These are phyloP conservation scores for Maudiozyma saulgeensis DNA, from an alignment of 805 yeast species.

Conservation along the genomic window DNA sequence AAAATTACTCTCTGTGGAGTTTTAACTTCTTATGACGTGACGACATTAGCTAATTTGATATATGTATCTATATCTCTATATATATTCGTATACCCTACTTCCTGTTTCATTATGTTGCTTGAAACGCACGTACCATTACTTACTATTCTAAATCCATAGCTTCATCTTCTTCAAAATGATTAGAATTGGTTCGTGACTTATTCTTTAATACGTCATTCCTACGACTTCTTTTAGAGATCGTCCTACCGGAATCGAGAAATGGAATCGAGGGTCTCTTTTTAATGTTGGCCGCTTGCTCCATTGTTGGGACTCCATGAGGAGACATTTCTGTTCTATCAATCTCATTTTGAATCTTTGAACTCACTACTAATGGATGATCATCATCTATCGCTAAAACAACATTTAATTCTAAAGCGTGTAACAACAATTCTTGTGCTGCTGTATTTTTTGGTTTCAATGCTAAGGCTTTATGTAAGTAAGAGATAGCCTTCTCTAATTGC, in stretches of 20 bases:
- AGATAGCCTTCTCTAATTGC: constrained; percentile 56
- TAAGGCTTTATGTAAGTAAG: constrained; percentile 68
- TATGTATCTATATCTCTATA: not conserved
- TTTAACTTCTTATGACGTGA: not conserved
- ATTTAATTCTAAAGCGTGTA: constrained; percentile 66
- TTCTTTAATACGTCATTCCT: not conserved
- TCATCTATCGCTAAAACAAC: constrained; percentile 20
- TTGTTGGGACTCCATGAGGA: not conserved
- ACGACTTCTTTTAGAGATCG: constrained; percentile 1
- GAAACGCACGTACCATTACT: not conserved
- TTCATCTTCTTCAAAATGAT: constrained; percentile 1
- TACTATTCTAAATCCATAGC: constrained; percentile 10
- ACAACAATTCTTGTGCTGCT: constrained; percentile 70
- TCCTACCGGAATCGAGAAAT: constrained; percentile 1
- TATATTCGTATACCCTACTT: too few species aligned
- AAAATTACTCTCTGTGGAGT: not conserved
- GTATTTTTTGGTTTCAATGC: constrained; percentile 74
- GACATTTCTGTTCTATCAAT: not conserved
- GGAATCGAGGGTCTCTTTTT: constrained; percentile 4
- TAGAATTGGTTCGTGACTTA: not conserved
- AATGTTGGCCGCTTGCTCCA: not conserved
- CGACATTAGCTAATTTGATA: not conserved
- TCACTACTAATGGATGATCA: constrained; percentile 24
- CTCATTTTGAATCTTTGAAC: constrained; percentile 9
- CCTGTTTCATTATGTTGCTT: not conserved